These are phyloP conservation scores for Wallemia mellicola DNA, from an alignment of 1,284 basidiomycete genomes.

Conservation along the genomic window DNA sequence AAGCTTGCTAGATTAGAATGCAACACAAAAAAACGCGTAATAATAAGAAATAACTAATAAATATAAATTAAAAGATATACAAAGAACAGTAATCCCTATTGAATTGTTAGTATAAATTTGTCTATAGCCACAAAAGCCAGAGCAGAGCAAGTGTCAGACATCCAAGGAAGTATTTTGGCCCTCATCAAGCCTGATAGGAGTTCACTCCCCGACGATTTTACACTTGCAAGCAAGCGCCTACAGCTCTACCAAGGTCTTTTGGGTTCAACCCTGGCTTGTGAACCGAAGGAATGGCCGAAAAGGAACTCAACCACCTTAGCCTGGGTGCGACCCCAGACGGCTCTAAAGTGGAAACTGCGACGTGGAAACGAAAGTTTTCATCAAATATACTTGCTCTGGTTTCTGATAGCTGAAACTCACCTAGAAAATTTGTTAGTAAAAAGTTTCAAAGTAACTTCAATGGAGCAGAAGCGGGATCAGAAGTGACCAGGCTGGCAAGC, in stretches of 20 bases:
- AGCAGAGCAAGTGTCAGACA: not conserved
- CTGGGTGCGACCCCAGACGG: not conserved
- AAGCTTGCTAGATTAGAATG: no score
- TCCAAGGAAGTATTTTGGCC: conserved; percentile 1
- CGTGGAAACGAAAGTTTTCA: not conserved
- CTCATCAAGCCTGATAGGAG: not conserved
- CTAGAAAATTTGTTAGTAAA: not conserved
- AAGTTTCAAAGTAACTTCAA: no score
- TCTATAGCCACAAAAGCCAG: not conserved
- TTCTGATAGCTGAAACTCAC: not conserved
- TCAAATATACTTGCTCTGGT: not conserved
- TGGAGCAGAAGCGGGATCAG: not conserved
- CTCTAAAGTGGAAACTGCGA: not conserved
- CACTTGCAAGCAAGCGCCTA: not conserved
- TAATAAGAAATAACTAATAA: no score
- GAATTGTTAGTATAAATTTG: not conserved
- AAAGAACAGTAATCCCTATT: not conserved
- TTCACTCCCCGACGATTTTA: not conserved
- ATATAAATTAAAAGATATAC: not conserved
- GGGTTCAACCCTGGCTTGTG: not conserved
- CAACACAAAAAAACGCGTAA: no score
- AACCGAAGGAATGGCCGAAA: not conserved
- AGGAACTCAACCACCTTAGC: not conserved
- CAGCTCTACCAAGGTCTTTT: not conserved
- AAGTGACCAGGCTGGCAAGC: not conserved